A percentile compares a stretch with the other conserved stretches of the same genome.
These are phyloP conservation scores for Graphiopsis chlorocephala DNA, from an alignment of 2,329 filamentous ascomycete species.

Conservation along the genomic window DNA sequence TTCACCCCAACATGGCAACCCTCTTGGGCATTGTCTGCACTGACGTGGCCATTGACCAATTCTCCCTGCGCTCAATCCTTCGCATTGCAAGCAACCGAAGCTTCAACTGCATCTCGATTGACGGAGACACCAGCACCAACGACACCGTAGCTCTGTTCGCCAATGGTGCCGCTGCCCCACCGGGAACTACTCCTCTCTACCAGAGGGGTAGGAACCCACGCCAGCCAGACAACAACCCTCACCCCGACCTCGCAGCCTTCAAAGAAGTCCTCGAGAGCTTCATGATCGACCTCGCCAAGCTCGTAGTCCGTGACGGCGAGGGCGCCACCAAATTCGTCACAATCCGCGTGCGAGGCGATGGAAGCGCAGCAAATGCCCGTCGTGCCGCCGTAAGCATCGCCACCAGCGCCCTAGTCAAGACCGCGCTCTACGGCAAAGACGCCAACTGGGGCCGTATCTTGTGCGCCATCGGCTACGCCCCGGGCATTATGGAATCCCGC, in stretches of 20 bases:
- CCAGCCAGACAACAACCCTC: constrained; percentile 46
- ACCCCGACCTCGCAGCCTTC: constrained; percentile 64
- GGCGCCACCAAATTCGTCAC: constrained; percentile 98
- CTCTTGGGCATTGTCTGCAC: constrained; percentile 89
- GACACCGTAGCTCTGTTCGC: constrained; percentile 94
- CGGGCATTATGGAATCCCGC: constrained; percentile 49
- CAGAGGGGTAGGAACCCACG: neutral
- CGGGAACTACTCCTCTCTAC: constrained; percentile 12
- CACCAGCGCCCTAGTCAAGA: constrained; percentile 91
- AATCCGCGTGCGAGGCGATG: constrained; percentile 62
- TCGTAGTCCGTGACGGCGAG: constrained; percentile 93
- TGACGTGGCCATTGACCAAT: constrained; percentile 74
- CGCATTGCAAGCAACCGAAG: constrained; percentile 73
- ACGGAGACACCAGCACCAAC: constrained; percentile 96
- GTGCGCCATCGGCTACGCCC: constrained; percentile 84
- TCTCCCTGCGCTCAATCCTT: constrained; percentile 67
- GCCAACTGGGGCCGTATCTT: constrained; percentile 98
- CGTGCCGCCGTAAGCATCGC: constrained; percentile 85
- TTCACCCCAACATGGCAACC: constrained; percentile 98
- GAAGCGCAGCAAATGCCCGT: constrained; percentile 53
- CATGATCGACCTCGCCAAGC: constrained; percentile 79
- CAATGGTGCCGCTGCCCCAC: constrained; percentile 71
- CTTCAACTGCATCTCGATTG: constrained; percentile 96
- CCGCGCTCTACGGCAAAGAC: constrained; percentile 92
- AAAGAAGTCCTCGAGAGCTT: constrained; percentile 70